Evolutionary conservation across 1,284 basidiomycete genomes (phyloP), one percentile per base, ranked within the genome.

Genomic region (Leccinum pallidistipes): DNA sequence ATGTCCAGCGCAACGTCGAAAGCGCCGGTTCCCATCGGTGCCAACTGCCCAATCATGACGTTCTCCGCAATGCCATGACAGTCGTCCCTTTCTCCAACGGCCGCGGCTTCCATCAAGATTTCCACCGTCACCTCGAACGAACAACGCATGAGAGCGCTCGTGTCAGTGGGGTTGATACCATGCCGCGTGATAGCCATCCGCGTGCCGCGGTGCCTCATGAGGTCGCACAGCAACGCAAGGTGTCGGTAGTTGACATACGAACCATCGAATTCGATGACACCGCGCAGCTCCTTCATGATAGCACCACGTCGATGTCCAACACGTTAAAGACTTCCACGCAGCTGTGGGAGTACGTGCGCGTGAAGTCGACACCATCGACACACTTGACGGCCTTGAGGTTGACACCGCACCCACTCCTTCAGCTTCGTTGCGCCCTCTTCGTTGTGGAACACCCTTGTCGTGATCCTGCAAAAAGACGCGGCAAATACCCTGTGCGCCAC

Each of bases 41-140:
- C 97, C 87, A 99, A 93, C 79, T 99, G 97, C 18, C 97, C 97
- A 65, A 99, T 93, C 82, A 99, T 86, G 49, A 99, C 95, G 71
- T 98, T 99, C 82, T 99, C 97, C 9, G 97, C 97, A 24, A 99
- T 91, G 65, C 97, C 97, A 65, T 94, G 93, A 76, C 97, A 99
- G 71, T 99, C 96, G 68, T 99, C 97, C 76, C 95, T 92, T 79
- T 99, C 97, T 59, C 97, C 97, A 51, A 97, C 92, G 2, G 97
- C 95, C 0, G 97, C 97, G 0, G 97, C 97, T 75, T 99, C 97
- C 88, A 99, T 96, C 61, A 99, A 78, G 68, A 99, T 98, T 77
- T 99, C 97, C 64, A 98, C 97, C 0, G 97, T 99, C 82, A 99
- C 97, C 77, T 99, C 97, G 83, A 99, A 99, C 3, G 97, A 98